Percentiles rank a stretch among this genome's conserved stretches.
These are phyloP conservation scores for Neofusicoccum parvum DNA, from an alignment of 2,329 filamentous ascomycete species.

Conservation along the genomic window DNA sequence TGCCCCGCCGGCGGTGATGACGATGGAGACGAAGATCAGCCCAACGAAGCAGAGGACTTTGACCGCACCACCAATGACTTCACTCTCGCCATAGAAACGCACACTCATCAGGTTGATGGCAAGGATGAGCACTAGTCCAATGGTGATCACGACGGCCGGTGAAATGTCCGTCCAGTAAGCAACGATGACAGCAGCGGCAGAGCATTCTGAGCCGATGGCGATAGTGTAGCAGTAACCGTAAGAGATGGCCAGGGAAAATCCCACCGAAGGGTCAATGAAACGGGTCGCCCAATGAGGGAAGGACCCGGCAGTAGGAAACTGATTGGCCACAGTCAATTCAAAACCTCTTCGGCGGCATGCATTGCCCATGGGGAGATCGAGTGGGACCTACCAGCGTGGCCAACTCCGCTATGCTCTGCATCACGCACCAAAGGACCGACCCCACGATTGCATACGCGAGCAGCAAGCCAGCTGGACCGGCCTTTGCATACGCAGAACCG, in stretches of 20 bases:
- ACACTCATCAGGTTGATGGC: conserved; percentile 7
- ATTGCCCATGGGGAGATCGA: neutral
- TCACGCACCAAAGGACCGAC: conserved; percentile 86
- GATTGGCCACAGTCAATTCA: neutral
- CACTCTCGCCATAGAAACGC: conserved; percentile 41
- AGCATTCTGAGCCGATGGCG: conserved; percentile 80
- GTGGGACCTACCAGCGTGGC: conserved; percentile 65
- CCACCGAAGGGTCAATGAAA: conserved; percentile 91
- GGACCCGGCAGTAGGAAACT: conserved; percentile 80
- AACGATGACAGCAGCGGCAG: conserved; percentile 82
- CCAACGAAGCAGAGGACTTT: conserved; percentile 49
- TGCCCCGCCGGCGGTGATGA: conserved; percentile 43
- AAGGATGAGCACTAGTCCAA: conserved; percentile 9
- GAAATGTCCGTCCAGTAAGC: conserved; percentile 68
- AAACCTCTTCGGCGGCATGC: neutral
- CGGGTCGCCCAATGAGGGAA: conserved; percentile 93
- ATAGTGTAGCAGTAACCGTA: conserved; percentile 87
- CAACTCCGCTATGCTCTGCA: conserved; percentile 88
- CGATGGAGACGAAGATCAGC: conserved; percentile 40
- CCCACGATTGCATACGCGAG: conserved; percentile 64
- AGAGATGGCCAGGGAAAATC: conserved; percentile 95
- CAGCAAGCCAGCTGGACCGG: conserved; percentile 40
- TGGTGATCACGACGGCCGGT: conserved; percentile 24
- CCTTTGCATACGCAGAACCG: conserved; percentile 42
- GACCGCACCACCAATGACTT: conserved; percentile 50